Percentiles rank a stretch among this genome's conserved stretches.
Evolutionary conservation across 345 rosid species (phyloP).

Genomic region (Schrenkiella parvula): DNA sequence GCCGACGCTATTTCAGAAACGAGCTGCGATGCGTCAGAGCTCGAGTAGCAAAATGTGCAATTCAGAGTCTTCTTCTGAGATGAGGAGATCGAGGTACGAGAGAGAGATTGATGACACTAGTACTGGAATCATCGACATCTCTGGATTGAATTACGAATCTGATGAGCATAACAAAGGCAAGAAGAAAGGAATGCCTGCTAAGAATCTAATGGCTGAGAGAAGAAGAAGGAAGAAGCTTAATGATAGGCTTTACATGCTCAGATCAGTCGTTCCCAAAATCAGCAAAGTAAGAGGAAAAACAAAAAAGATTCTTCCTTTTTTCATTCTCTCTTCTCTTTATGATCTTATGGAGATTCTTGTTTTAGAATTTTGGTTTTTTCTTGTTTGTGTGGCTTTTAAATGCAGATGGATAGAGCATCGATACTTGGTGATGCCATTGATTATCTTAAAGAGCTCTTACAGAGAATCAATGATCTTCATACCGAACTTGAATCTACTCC

Average conservation of each 20-base stretch:
- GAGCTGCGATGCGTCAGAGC: conserved; percentile 58
- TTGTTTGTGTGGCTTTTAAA: background rate
- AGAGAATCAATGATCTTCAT: conserved; percentile 87
- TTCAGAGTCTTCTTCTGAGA: conserved; percentile 45
- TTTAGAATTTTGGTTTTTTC: no score
- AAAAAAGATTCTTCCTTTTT: background rate
- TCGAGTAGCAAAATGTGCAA: conserved; percentile 42
- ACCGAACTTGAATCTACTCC: conserved; percentile 75
- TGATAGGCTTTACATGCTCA: conserved; percentile 94
- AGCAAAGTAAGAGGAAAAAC: conserved; percentile 67
- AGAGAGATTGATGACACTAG: conserved; percentile 8
- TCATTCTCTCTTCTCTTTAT: background rate
- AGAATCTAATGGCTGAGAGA: conserved; percentile 95
- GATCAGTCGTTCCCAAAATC: conserved; percentile 96
- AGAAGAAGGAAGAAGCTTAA: conserved; percentile 95
- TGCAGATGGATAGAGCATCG: conserved; percentile 96
- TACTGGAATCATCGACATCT: conserved; percentile 38
- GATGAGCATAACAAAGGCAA: conserved; percentile 62
- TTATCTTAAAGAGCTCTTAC: conserved; percentile 89
- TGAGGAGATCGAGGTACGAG: conserved; percentile 33
- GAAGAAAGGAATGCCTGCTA: conserved; percentile 89
- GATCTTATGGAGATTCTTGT: background rate
- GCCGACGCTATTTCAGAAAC: conserved; percentile 71
- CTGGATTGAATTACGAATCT: conserved; percentile 71
- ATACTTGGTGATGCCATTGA: conserved; percentile 95